Evolutionary conservation across 2,329 filamentous ascomycete species (phyloP), one percentile per base, ranked within the genome.

Genomic region (Diaporthe batatas): DNA sequence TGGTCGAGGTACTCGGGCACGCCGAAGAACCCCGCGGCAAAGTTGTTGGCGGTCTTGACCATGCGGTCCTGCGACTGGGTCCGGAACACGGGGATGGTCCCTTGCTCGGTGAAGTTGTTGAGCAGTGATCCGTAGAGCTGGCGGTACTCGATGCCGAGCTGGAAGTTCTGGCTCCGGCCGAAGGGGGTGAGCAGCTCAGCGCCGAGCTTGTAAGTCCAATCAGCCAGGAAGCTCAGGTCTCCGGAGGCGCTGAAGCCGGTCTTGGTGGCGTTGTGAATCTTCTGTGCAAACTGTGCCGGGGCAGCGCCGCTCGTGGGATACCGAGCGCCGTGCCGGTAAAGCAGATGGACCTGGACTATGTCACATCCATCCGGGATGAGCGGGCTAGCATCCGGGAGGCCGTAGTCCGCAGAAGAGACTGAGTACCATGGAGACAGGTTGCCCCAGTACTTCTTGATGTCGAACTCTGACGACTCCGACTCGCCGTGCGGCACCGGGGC

Each of bases 121-220:
- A 85, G 80, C 16, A 85, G 79, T 59, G 82, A 77, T 10, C 83
- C 80, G 57, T 82, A 85, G n/a, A 85, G 78, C 73, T 84, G 80
- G 21, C 83, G 81, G 72, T 84, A 80, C 68, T 79, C 78, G 16
- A 84, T 75, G 11, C 83, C 83, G 3, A 85, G 79, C 16, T 83
- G 75, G 75, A 85, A 85, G 67, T 82, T 79, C 75, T 86, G 82
- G 72, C 80, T 81, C 42, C 82, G 79, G 62, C 82, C 82, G 75
- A 83, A 83, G 25, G 81, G 80, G 8, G 80, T 81, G 55, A 83
- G 80, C 12, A 81, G 76, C 72, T 82, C 78, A 14, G 79, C 80
- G 14, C 80, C 82, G 21, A 81, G 79, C 72, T 81, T 80, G 75
- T 82, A 81, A 16, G 79, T 79, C 75, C 81, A 79, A 64, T 80